Percentiles rank a stretch among this genome's conserved stretches.
Conservation (phyloP, 306 rosid genomes). For the Ormosia emarginata region DNA sequence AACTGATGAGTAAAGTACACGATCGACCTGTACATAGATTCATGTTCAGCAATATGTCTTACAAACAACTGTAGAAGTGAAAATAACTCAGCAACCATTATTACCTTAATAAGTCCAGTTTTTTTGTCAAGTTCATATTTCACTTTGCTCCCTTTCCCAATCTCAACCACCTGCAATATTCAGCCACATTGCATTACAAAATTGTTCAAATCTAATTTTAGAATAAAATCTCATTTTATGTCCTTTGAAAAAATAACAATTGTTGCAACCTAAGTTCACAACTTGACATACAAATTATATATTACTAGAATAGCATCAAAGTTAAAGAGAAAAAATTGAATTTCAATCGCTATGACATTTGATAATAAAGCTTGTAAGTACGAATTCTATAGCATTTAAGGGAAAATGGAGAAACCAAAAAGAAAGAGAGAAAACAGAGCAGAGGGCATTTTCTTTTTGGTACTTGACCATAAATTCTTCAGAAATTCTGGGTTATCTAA, state of each 20-base stretch:
- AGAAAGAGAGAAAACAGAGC: background rate
- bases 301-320: background rate
- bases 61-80: background rate
- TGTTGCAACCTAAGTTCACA: background rate
- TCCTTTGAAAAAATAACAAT: background rate
- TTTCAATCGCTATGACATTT: background rate
- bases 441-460: background rate
- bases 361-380: background rate
- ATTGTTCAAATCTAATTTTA: background rate
- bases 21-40: slow-evolving; percentile 56
- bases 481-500: background rate
- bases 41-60: slow-evolving; percentile 6
- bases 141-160: slow-evolving; percentile 82
- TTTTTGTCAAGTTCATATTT: slow-evolving; percentile 82
- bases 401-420: background rate
- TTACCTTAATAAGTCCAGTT: slow-evolving; percentile 72
- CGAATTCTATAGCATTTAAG: background rate
- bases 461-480: background rate
- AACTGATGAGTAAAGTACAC: slow-evolving; percentile 77
- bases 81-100: background rate
- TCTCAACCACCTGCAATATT: slow-evolving; percentile 60
- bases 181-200: slow-evolving; percentile 9
- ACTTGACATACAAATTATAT: background rate
- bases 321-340: background rate
- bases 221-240: background rate